These are phyloP conservation scores for Clavispora phyllophila DNA, from an alignment of 805 yeast species.

Conservation along the genomic window DNA sequence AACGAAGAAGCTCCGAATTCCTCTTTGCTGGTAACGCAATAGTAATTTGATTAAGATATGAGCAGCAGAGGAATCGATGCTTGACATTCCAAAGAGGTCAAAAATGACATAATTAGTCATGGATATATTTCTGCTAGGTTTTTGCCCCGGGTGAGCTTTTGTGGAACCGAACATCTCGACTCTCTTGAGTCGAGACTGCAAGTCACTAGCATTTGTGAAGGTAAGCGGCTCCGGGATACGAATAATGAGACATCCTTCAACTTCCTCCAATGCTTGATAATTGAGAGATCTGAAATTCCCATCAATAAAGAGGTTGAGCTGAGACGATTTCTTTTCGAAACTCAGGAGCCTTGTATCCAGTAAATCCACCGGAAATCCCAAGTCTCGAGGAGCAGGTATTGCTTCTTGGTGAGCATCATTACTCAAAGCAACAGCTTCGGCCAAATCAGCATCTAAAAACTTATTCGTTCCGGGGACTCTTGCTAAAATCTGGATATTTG, in stretches of 20 bases:
- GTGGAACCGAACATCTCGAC: slow-evolving; percentile 42
- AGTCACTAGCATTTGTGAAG: slow-evolving; percentile 37
- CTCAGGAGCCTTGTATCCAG: background rate
- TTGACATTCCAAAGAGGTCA: slow-evolving; percentile 40
- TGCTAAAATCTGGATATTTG: slow-evolving; percentile 80
- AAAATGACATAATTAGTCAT: slow-evolving; percentile 39
- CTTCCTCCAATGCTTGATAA: slow-evolving; percentile 34
- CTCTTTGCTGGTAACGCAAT: slow-evolving; percentile 23
- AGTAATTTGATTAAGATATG: slow-evolving; percentile 29
- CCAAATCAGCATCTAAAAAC: slow-evolving; percentile 38
- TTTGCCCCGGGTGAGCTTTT: slow-evolving; percentile 39
- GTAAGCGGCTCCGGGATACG: slow-evolving; percentile 42
- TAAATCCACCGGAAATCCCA: background rate
- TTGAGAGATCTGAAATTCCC: slow-evolving; percentile 29
- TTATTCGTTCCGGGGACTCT: slow-evolving; percentile 40
- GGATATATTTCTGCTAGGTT: slow-evolving; percentile 27
- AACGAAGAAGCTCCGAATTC: slow-evolving; percentile 31
- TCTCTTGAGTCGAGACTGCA: slow-evolving; percentile 32
- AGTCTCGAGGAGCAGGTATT: background rate
- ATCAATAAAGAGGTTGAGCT: slow-evolving; percentile 30
- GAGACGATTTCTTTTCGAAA: slow-evolving; percentile 10
- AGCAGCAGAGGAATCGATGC: slow-evolving; percentile 39
- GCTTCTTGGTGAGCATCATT: background rate
- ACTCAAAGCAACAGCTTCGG: slow-evolving; percentile 3
- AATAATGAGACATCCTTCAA: slow-evolving; percentile 40